Evolutionary conservation across 73 alveolate species (phyloP), one percentile per base, ranked within the genome.

Genomic region (Blepharisma stoltei): DNA sequence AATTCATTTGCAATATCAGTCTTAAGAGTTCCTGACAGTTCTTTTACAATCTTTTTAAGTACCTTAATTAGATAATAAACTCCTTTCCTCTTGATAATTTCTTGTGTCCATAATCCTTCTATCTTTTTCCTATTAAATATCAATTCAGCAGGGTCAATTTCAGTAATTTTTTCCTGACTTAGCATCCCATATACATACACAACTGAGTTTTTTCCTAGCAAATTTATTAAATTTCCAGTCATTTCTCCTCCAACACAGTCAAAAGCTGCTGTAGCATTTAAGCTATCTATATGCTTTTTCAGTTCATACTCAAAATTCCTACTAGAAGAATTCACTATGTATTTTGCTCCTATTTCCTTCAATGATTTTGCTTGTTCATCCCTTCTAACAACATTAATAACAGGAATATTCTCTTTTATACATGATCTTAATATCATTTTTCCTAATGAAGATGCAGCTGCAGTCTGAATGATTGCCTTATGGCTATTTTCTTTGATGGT

Each of bases 361-460:
- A 91, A 71, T 47, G 76, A 27, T 43, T 91, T 84, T 21, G 78
- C 90, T 52, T 91, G 81, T 41, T 86, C 97, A 68, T 81, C 85
- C 83, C 92, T 88, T 82, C 97, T 85, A 20, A 91, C 93, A 41
- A 89, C 82, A 73, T 91, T 91, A 20, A 91, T 86, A 20, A 91
- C 73, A n/a, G 80, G 78, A 32, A 91, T 83, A 8, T 81, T 78
- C 67, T 85, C 82, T 14, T 78, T 73, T 67, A 78, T 45, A 70
- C 71, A 81, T 27, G 76, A 55, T 54, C 85, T 89, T 2, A 77
- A 37, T 50, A 91, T 70, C 95, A 88, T 88, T 83, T 90, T 89
- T 46, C 97, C 97, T 20, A 91, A 86, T 46, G 82, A 54, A 37
- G 91, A 77, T 21, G 91, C 89, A 18, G 95, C 97, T n/a, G 94